These are phyloP conservation scores for Aspergillus aculeatinus DNA, from an alignment of 2,329 filamentous ascomycete genomes.

Conservation along the genomic window DNA sequence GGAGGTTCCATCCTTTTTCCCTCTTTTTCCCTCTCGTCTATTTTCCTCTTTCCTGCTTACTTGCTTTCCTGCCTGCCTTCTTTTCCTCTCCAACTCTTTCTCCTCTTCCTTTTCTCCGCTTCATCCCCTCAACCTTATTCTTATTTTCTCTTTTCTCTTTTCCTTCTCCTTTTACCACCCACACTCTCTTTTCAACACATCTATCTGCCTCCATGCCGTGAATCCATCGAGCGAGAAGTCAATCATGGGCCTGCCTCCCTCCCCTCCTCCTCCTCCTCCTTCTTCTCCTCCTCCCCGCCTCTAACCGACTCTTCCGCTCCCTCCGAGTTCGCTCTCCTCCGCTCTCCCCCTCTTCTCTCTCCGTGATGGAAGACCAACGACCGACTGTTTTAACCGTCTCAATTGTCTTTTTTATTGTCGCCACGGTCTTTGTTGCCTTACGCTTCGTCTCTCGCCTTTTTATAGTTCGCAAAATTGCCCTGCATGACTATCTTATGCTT, in stretches of 20 bases:
- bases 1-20: constrained; percentile 3
- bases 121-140: not conserved
- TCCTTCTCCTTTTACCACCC: not conserved
- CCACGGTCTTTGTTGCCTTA: constrained; percentile 71
- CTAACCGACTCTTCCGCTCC: not conserved
- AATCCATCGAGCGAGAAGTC: not conserved
- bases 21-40: constrained; percentile 8
- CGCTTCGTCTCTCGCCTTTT: constrained; percentile 70
- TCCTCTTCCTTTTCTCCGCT: not conserved
- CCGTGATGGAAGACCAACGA: constrained; percentile 36
- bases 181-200: not conserved
- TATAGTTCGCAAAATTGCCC: constrained; percentile 69
- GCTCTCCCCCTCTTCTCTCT: constrained; percentile 3
- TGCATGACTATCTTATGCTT: constrained; percentile 80
- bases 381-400: constrained; percentile 44
- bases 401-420: constrained; percentile 57
- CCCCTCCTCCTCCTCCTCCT: not conserved
- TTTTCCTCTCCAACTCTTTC: not conserved
- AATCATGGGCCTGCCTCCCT: not conserved
- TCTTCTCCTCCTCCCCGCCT: not conserved
- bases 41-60: not conserved
- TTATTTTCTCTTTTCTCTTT: not conserved
- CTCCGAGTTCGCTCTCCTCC: constrained; percentile 4
- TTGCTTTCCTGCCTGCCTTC: constrained; percentile 1
- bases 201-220: not conserved